Evolutionary conservation across 495 filamentous ascomycete species (phyloP).

Genomic region (Podospora australis): DNA sequence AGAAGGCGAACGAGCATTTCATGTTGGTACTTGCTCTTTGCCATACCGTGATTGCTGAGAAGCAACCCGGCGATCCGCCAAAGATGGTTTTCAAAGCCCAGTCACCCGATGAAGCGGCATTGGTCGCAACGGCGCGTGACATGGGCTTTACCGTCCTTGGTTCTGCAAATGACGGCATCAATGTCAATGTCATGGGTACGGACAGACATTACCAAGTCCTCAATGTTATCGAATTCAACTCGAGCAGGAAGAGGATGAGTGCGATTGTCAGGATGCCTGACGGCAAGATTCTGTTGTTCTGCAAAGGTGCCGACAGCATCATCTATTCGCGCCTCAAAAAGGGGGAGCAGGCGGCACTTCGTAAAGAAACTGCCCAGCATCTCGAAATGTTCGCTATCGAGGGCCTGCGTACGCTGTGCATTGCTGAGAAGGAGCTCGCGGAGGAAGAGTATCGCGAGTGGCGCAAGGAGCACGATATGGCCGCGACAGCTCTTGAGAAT

Average conservation of each 20-base stretch:
- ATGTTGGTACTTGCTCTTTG: constrained; percentile 94
- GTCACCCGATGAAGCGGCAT: constrained; percentile 91
- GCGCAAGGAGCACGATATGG: constrained; percentile 81
- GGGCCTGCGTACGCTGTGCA: constrained; percentile 89
- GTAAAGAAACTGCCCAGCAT: constrained; percentile 81
- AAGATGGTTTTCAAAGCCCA: constrained; percentile 94
- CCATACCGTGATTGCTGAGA: constrained; percentile 92
- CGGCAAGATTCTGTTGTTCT: constrained; percentile 85
- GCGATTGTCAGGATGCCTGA: constrained; percentile 95
- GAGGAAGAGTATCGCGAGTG: constrained; percentile 85
- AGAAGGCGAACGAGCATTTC: constrained; percentile 72
- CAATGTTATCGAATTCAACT: constrained; percentile 97
- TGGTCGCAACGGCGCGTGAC: constrained; percentile 91
- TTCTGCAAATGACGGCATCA: constrained; percentile 66
- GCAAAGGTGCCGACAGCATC: constrained; percentile 95
- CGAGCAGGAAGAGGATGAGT: constrained; percentile 95
- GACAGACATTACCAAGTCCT: constrained; percentile 80
- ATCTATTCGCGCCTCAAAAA: constrained; percentile 88
- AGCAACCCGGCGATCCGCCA: constrained; percentile 78
- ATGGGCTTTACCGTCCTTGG: constrained; percentile 95
- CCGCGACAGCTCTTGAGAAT: constrained; percentile 73
- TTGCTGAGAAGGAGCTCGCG: constrained; percentile 75
- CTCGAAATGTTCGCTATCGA: constrained; percentile 95
- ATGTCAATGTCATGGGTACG: constrained; percentile 79
- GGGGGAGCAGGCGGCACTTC: constrained; percentile 79